These are phyloP conservation scores for Xylaria scruposa DNA, from an alignment of 495 filamentous ascomycete species.

Conservation along the genomic window DNA sequence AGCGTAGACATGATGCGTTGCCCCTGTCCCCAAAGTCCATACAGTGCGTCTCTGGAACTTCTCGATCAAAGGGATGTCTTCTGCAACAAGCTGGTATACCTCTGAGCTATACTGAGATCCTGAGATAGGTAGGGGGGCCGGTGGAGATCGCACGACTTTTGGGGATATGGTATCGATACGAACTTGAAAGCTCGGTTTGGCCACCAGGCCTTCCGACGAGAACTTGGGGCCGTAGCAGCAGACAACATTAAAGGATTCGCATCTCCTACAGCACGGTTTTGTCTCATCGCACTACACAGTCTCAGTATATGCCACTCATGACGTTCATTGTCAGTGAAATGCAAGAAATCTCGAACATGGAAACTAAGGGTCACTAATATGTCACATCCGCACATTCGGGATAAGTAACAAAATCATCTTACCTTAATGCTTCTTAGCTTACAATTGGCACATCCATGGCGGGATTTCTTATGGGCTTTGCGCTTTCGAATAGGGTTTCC, in stretches of 20 bases:
- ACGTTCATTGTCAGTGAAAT: neutral
- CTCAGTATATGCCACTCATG: neutral
- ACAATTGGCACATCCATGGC: constrained; percentile 55
- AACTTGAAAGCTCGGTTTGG: constrained; percentile 1
- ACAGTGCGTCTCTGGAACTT: constrained; percentile 49
- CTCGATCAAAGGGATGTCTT: constrained; percentile 39
- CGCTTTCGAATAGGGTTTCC: constrained; percentile 36
- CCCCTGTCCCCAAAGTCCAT: constrained; percentile 44
- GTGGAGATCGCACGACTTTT: constrained; percentile 13
- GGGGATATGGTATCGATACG: neutral
- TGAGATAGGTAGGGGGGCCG: constrained; percentile 27
- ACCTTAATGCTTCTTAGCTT: constrained; percentile 56
- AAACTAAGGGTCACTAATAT: neutral
- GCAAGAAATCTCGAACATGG: neutral
- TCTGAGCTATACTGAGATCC: constrained; percentile 5
- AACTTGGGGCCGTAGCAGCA: constrained; percentile 47
- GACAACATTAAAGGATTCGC: constrained; percentile 47
- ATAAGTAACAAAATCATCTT: constrained; percentile 18
- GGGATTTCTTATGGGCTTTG: constrained; percentile 50
- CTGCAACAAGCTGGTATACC: constrained; percentile 34
- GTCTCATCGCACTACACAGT: constrained; percentile 51
- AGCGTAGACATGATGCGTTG: constrained; percentile 37
- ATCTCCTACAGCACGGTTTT: constrained; percentile 50
- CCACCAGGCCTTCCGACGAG: constrained; percentile 15
- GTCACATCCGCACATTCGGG: neutral